Percentiles rank a stretch among this genome's conserved stretches.
These are phyloP conservation scores for Tuber aestivum DNA, from an alignment of 495 filamentous ascomycete species.

Conservation along the genomic window DNA sequence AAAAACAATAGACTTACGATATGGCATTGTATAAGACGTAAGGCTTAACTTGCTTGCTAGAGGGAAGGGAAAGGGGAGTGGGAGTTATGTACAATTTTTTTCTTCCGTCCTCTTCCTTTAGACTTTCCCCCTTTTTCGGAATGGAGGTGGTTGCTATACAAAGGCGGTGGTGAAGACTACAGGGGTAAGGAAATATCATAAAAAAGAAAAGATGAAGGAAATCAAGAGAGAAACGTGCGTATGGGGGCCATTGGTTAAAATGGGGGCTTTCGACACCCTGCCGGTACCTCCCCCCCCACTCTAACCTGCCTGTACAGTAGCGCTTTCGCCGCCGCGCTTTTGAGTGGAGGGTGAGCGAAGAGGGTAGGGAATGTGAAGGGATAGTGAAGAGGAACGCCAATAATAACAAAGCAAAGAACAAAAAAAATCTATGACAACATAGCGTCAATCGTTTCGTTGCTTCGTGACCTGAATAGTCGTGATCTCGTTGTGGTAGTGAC, in stretches of 20 bases:
- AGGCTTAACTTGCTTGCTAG: background rate
- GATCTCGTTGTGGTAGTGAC: constrained; percentile 11
- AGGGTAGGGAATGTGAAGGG: background rate
- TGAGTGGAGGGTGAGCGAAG: background rate
- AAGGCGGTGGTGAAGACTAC: background rate
- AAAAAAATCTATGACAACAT: constrained; percentile 5
- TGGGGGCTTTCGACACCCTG: background rate
- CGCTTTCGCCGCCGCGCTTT: background rate
- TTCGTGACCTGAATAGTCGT: constrained; percentile 17
- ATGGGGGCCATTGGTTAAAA: background rate
- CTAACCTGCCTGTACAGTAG: background rate
- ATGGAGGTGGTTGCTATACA: background rate
- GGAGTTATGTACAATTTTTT: background rate
- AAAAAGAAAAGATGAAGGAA: background rate
- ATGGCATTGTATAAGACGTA: background rate
- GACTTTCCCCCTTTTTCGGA: background rate
- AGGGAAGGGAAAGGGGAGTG: background rate
- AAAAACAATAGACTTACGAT: background rate
- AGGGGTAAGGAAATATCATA: background rate
- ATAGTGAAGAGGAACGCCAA: background rate
- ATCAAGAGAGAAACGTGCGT: background rate
- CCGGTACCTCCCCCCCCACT: background rate
- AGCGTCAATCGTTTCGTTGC: constrained; percentile 27
- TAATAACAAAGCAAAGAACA: background rate
- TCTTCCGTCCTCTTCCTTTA: background rate